Percentiles rank a stretch among this genome's conserved stretches.
Conservation (phyloP, 2,329 filamentous ascomycete species). For the Stemphylium beticola region DNA sequence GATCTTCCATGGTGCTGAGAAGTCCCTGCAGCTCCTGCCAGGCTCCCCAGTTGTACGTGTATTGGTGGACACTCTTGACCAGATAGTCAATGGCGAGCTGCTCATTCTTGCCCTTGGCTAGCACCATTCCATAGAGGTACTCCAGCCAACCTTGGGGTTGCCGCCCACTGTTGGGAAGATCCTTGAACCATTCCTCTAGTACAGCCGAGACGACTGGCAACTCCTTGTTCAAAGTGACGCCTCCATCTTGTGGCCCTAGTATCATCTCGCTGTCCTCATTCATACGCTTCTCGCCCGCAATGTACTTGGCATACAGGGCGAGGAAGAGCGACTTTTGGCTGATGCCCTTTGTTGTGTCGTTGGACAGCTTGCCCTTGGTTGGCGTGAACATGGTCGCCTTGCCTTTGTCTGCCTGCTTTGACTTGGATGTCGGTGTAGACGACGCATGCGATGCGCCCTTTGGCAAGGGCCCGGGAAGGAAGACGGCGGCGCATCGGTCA, state of each 20-base stretch:
- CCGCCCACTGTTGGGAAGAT: conserved; percentile 63
- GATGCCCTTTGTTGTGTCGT: conserved; percentile 57
- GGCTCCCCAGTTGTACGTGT: conserved; percentile 95
- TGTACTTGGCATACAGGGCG: conserved; percentile 87
- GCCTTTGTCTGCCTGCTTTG: conserved; percentile 60
- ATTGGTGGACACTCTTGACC: conserved; percentile 84
- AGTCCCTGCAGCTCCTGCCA: conserved; percentile 92
- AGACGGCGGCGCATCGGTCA: conserved; percentile 89
- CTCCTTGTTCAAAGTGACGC: conserved; percentile 84
- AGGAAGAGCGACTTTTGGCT: conserved; percentile 94
- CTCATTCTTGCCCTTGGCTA: conserved; percentile 91
- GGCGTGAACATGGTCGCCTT: conserved; percentile 59
- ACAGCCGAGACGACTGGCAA: conserved; percentile 75
- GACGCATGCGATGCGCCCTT: conserved; percentile 65
- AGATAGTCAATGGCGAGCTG: conserved; percentile 83
- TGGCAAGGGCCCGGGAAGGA: conserved; percentile 81
- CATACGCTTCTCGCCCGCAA: conserved; percentile 93
- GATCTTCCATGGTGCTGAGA: conserved; percentile 80
- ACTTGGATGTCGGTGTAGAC: conserved; percentile 40
- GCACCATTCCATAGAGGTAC: conserved; percentile 87
- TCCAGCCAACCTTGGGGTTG: conserved; percentile 91
- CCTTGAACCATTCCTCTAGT: conserved; percentile 80
- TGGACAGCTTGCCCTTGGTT: conserved; percentile 41
- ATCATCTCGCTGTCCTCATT: conserved; percentile 98
- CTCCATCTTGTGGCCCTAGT: conserved; percentile 88